Percentiles rank a stretch among this genome's conserved stretches.
Evolutionary conservation across 1,284 basidiomycete genomes (phyloP).

Genomic region (Cutaneotrichosporon curvatum): DNA sequence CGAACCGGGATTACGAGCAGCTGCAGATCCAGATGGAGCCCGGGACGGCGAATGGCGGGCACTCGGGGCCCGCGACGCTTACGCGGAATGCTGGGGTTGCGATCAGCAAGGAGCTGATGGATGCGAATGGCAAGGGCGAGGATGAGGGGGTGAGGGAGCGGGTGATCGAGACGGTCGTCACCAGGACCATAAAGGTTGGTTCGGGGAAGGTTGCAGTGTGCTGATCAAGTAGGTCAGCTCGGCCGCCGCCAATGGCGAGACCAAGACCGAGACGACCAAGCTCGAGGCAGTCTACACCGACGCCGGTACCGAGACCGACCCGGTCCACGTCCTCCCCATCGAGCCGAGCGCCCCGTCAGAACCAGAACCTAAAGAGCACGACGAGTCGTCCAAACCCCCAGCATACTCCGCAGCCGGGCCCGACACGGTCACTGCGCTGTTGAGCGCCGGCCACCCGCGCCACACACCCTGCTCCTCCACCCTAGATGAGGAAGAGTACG

Average conservation of each 20-base stretch:
- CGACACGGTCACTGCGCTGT: too few relatives aligned
- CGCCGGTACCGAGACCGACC: conserved; percentile 85
- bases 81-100: not conserved
- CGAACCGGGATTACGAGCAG: not conserved
- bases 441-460: conserved; percentile 25
- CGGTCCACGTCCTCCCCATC: conserved; percentile 94
- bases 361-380: not conserved
- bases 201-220: too few relatives aligned
- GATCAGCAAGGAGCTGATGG: not conserved
- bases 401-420: not conserved
- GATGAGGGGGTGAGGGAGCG: conserved; percentile 16
- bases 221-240: too few relatives aligned
- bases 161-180: conserved; percentile 45
- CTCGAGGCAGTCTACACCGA: not conserved
- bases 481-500: conserved; percentile 27
- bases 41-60: not conserved
- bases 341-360: not conserved
- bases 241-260: not conserved
- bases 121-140: not conserved
- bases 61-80: not conserved
- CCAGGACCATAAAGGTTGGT: conserved; percentile 24
- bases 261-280: not conserved
- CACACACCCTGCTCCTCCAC: not conserved
- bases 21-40: not conserved
- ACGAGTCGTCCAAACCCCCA: not conserved